Evolutionary conservation across 306 rosid genomes (phyloP).

Genomic region (Quercus agrifolia): DNA sequence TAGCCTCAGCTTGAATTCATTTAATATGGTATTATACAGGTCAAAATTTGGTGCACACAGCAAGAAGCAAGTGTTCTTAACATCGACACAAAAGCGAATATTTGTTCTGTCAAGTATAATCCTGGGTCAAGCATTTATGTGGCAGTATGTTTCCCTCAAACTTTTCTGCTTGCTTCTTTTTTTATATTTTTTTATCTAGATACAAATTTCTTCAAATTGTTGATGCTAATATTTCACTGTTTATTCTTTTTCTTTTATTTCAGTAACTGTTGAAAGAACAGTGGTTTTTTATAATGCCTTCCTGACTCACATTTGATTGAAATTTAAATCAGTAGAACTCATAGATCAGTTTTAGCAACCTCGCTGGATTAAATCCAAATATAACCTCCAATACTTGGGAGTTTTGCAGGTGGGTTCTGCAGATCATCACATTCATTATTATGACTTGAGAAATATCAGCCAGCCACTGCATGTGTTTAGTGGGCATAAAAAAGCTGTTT

Average conservation of each 20-base stretch:
- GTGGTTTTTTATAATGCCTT: not conserved
- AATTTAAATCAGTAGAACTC: not conserved
- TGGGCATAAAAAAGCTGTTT: slow-evolving; percentile 89
- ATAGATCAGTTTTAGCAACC: not conserved
- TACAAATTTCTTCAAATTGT: not conserved
- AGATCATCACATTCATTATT: slow-evolving; percentile 90
- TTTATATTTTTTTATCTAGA: not conserved
- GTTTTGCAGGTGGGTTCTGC: slow-evolving; percentile 87
- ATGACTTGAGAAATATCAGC: slow-evolving; percentile 79
- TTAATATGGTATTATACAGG: slow-evolving; percentile 44
- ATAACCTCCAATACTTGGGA: not conserved
- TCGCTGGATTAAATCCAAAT: not conserved
- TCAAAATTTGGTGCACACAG: slow-evolving; percentile 90
- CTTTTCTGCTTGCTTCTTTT: slow-evolving; percentile 11
- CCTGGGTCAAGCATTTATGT: slow-evolving; percentile 88
- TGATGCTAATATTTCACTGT: not conserved
- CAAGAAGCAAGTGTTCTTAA: slow-evolving; percentile 91
- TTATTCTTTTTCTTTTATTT: not conserved
- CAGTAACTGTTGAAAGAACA: not conserved
- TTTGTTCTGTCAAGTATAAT: slow-evolving; percentile 92
- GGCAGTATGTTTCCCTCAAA: slow-evolving; percentile 60
- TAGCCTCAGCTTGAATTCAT: not conserved
- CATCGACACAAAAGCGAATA: slow-evolving; percentile 95
- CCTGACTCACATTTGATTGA: not conserved
- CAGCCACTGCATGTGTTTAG: slow-evolving; percentile 83